Conservation (phyloP, 306 rosid genomes). For the Rosa lucieae region DNA sequence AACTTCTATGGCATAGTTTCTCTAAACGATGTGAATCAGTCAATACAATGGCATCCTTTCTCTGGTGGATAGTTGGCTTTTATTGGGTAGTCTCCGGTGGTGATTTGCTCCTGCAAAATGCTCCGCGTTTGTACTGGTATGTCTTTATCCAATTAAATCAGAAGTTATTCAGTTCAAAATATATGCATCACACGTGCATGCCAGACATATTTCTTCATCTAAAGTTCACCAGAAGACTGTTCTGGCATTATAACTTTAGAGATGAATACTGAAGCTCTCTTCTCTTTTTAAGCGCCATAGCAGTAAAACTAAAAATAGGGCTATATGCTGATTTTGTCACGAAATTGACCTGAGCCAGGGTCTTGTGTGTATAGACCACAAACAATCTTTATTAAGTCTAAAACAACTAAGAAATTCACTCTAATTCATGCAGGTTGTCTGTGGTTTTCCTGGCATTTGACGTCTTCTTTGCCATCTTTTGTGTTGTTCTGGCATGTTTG, state of each 20-base stretch:
- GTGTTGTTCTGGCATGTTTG: slow-evolving; percentile 97
- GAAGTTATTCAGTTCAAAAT: not conserved
- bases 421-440: slow-evolving; percentile 71
- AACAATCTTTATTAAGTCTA: not conserved
- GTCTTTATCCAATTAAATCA: slow-evolving; percentile 21
- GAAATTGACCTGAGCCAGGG: not conserved
- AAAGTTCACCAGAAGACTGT: not conserved
- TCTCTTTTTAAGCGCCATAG: not conserved
- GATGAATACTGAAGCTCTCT: not conserved
- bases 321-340: slow-evolving; percentile 3
- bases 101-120: slow-evolving; percentile 59
- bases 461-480: slow-evolving; percentile 93
- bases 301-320: not conserved
- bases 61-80: slow-evolving; percentile 98
- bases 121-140: slow-evolving; percentile 93
- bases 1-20: slow-evolving; percentile 41
- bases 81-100: slow-evolving; percentile 96
- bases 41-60: slow-evolving; percentile 77
- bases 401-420: slow-evolving; percentile 6
- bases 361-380: not conserved
- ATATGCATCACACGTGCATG: not conserved
- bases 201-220: not conserved
- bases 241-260: not conserved
- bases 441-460: slow-evolving; percentile 96
- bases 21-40: slow-evolving; percentile 74